Evolutionary conservation across 345 rosid species (phyloP).

Genomic region (Laguncularia racemosa): DNA sequence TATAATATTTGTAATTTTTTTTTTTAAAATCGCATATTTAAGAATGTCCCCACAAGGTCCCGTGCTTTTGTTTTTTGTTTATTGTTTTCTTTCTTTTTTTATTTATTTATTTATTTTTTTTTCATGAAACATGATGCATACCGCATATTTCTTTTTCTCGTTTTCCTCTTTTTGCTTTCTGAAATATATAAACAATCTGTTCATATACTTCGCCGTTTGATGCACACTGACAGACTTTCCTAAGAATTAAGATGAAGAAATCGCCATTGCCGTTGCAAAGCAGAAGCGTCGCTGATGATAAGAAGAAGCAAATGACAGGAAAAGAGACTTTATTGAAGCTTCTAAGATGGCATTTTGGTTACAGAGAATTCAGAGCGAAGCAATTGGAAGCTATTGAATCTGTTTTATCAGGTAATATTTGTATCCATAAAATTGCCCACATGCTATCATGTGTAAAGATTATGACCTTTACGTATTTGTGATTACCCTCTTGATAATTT

Average conservation of each 20-base stretch:
- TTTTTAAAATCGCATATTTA: no score
- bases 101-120: no score
- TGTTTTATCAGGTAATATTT: conserved; percentile 54
- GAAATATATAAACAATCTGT: no score
- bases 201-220: no score
- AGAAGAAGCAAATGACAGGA: conserved; percentile 25
- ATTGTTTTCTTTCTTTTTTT: no score
- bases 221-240: background rate
- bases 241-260: conserved; percentile 70
- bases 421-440: background rate
- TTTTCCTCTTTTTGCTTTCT: no score
- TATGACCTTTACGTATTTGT: background rate
- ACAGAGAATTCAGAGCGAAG: conserved; percentile 74
- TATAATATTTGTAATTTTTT: no score
- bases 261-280: conserved; percentile 57
- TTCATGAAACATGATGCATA: no score
- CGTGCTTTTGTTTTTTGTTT: no score
- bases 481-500: no score
- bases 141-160: no score
- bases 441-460: background rate
- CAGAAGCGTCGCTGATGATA: conserved; percentile 22
- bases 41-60: no score
- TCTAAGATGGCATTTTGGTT: conserved; percentile 90
- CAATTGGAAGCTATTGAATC: conserved; percentile 90
- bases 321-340: conserved; percentile 80